Evolutionary conservation across 345 rosid species (phyloP), one percentile per base, ranked within the genome.

Genomic region (Ceriops zippeliana): DNA sequence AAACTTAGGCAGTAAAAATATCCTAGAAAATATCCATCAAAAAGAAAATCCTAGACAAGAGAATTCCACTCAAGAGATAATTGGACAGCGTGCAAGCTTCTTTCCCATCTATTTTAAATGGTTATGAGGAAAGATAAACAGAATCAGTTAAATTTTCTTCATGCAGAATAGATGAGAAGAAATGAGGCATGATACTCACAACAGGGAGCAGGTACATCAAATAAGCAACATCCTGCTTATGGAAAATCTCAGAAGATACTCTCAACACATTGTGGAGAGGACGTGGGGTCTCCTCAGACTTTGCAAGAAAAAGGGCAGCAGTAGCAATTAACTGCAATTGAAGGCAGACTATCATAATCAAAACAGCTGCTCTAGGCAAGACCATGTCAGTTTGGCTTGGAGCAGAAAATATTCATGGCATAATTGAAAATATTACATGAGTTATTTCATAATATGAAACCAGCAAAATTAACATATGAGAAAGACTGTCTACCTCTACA

Each of bases 241-340:
- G 92, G 54, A 70, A 79, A 70, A 87, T 81, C 73, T 89, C 90
- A 70, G 82, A 86, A 24, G 89, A 84, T 31, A 69, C 80, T 69
- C 81, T 82, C 77, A 87, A 30, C 16, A 86, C 84, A 73, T 83
- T 79, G 69, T 83, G 87, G 74, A 89, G 63, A 65, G 92, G 89
- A 27, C 89, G 85, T 21, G 92, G 83, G 15, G 96, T 89, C 87
- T 89, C 96, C 87, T 89, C 90, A 0, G 86, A 86, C 78, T 89
- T 89, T n/a, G 96, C 83, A 57, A 89, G 86, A 79, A 89, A 89
- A 58, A 89, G 86, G 46, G 92, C 85, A 80, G 92, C 96, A 52
- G 89, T 83, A 34, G 96, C 89, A 77, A 87, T 83, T 73, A 87
- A 58, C 92, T 89, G 86, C 77, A 77, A 74, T 24, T 67, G 52